Percentiles rank a stretch among this genome's conserved stretches.
These are phyloP conservation scores for Gaeumannomyces tritici DNA, from an alignment of 2,329 filamentous ascomycete genomes.

Conservation along the genomic window DNA sequence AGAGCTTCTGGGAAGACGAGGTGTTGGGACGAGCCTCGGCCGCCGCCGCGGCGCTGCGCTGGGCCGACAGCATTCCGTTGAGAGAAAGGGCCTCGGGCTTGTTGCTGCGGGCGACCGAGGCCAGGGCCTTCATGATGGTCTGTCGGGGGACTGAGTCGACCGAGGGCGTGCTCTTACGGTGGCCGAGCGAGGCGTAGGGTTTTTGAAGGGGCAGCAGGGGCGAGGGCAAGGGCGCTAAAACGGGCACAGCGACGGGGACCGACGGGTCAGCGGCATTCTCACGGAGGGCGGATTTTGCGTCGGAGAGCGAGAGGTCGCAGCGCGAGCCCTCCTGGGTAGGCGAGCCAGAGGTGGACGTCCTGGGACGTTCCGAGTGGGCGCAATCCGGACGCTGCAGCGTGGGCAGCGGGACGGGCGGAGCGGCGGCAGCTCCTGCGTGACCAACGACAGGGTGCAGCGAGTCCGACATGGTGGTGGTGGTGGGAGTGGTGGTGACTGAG, in stretches of 20 bases:
- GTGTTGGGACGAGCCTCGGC: slow-evolving; percentile 21
- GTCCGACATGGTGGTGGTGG: slow-evolving; percentile 25
- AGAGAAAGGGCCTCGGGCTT: slow-evolving; percentile 56
- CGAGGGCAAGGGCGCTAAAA: slow-evolving; percentile 3
- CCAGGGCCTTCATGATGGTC: slow-evolving; percentile 74
- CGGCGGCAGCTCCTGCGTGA: background rate
- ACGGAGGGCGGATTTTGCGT: slow-evolving; percentile 6
- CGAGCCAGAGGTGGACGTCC: slow-evolving; percentile 10
- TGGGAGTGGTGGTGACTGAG: slow-evolving; percentile 7
- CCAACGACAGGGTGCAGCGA: slow-evolving; percentile 40
- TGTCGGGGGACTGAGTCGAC: slow-evolving; percentile 64
- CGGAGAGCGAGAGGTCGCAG: slow-evolving; percentile 10
- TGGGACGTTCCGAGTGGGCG: slow-evolving; percentile 11
- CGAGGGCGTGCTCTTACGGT: slow-evolving; percentile 43
- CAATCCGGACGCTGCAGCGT: slow-evolving; percentile 11
- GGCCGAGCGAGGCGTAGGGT: slow-evolving; percentile 15
- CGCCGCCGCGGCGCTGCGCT: slow-evolving; percentile 16
- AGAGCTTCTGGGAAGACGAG: slow-evolving; percentile 51
- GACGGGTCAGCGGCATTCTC: slow-evolving; percentile 10
- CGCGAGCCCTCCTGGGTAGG: slow-evolving; percentile 7
- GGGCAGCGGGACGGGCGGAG: slow-evolving; percentile 1
- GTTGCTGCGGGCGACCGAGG: slow-evolving; percentile 52
- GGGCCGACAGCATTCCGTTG: slow-evolving; percentile 45
- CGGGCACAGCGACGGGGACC: slow-evolving; percentile 13
- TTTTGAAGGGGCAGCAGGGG: slow-evolving; percentile 8